phyloP scores from a whole-genome alignment of 1,284 basidiomycete genomes.

The Omphalotus olearius region DNA sequence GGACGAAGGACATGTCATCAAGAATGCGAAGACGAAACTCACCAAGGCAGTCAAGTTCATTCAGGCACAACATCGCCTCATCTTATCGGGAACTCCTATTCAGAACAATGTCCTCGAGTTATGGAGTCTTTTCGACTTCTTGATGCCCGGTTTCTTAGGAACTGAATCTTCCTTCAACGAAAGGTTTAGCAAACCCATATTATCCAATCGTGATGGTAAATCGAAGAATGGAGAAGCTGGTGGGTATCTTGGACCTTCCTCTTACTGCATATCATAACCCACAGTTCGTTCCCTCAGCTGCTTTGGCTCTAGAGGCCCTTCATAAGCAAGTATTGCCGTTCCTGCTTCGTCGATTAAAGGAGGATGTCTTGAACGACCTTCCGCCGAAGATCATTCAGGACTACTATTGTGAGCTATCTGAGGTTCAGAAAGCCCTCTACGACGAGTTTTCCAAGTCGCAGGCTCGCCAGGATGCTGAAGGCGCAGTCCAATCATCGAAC shows the following conservation, averaged over 20 bases:
- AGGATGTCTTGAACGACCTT: constrained; percentile 94
- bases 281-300: constrained; percentile 45
- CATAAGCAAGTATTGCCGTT: constrained; percentile 99
- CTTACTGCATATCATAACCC: neutral
- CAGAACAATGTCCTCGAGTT: constrained; percentile 99
- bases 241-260: constrained; percentile 31
- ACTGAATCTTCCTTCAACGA: constrained; percentile 96
- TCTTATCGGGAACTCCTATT: constrained; percentile 96
- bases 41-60: constrained; percentile 95
- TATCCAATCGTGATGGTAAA: constrained; percentile 94
- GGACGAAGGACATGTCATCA: constrained; percentile 98
- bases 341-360: constrained; percentile 92
- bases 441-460: constrained; percentile 89
- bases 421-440: constrained; percentile 90
- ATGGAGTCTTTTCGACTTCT: constrained; percentile 98
- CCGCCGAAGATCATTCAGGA: constrained; percentile 99
- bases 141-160: constrained; percentile 99
- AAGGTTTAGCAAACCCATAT: constrained; percentile 93
- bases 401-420: constrained; percentile 97
- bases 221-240: constrained; percentile 93
- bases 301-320: constrained; percentile 89
- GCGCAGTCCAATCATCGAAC: constrained; percentile 49
- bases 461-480: constrained; percentile 63
- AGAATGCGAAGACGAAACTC: constrained; percentile 97
- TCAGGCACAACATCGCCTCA: constrained; percentile 87